Evolutionary conservation across 805 yeast genomes (phyloP), one percentile per base, ranked within the genome.

Genomic region (Candida andamanensis): DNA sequence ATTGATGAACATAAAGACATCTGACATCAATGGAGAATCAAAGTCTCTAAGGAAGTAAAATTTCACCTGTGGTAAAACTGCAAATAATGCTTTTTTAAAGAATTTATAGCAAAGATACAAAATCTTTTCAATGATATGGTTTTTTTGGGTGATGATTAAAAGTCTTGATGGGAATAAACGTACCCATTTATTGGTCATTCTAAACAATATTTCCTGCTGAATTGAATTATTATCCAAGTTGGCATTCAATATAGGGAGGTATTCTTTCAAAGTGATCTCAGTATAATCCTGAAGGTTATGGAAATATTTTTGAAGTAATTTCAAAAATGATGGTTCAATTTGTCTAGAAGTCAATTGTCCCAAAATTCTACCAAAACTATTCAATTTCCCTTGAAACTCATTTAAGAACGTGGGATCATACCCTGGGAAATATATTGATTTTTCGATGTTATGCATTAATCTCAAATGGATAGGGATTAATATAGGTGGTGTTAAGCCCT

Each of bases 1-100:
- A 15, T 47, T 37, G 14, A 43, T 39, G 23, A 34, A 35, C 8
- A 40, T 45, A 30, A 52, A 57, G 4, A 62, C 58, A 30, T 63
- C 68, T 26, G 56, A 37, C 61, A 61, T 61, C 32, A 63, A 48
- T 2, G 70, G 68, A 31, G 56, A 47, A 37, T 60, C 68, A 37
- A 63, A 63, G 43, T 63, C 70, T 17, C 67, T 37, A 8, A 63
- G 37, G 33, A 57, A 61, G 43, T 57, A 60, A 37, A 54, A 63
- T 36, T 56, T 61, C n/a, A 62, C 52, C 29, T 63, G 70, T 2
- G 70, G 70, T 15, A 56, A 45, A 13, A 61, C 41, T 2, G 64
- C 60, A 40, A 45, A 58, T 15, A 61, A 39, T 1, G 56, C 46
- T 36, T 60, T 62, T 31, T 56, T 59, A 32, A 60, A 50, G 5